A percentile compares a stretch with the other conserved stretches of the same genome.
These are phyloP conservation scores for Candida maesae DNA, from an alignment of 805 yeast genomes.

Conservation along the genomic window DNA sequence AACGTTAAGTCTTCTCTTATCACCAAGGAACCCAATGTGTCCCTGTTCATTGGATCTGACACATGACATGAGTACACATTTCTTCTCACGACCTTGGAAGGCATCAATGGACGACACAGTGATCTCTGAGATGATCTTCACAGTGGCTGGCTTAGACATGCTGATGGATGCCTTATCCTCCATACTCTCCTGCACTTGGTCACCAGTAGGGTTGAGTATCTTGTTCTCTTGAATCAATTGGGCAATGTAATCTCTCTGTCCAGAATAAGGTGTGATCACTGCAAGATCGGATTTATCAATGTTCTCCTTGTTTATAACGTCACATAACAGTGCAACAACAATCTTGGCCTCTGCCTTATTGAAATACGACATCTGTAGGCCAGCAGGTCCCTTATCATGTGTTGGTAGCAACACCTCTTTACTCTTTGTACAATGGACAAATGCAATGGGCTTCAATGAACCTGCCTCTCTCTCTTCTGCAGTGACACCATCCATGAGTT, in stretches of 20 bases:
- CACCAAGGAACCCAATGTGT: conserved; percentile 62
- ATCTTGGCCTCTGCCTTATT: background rate
- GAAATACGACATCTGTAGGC: background rate
- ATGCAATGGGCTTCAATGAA: conserved; percentile 51
- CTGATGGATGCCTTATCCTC: conserved; percentile 44
- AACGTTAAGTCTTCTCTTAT: conserved; percentile 61
- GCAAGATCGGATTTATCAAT: conserved; percentile 43
- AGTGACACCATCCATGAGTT: conserved; percentile 54
- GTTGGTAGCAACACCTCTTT: background rate
- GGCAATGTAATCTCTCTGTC: conserved; percentile 66
- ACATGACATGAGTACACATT: conserved; percentile 68
- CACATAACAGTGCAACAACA: background rate
- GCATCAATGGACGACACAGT: conserved; percentile 69
- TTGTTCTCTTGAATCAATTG: conserved; percentile 33
- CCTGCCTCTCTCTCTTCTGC: conserved; percentile 43
- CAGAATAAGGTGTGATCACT: conserved; percentile 71
- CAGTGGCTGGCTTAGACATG: conserved; percentile 8
- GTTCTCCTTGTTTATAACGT: background rate
- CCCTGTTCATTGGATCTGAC: conserved; percentile 57
- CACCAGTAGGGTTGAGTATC: conserved; percentile 53
- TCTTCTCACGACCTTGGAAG: conserved; percentile 86
- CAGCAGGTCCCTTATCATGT: background rate
- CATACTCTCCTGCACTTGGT: conserved; percentile 44
- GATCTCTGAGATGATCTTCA: conserved; percentile 38
- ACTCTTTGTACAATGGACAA: conserved; percentile 42